Evolutionary conservation across 2,329 filamentous ascomycete species (phyloP), one percentile per base, ranked within the genome.

Genomic region (Arthrobotrys iridis): DNA sequence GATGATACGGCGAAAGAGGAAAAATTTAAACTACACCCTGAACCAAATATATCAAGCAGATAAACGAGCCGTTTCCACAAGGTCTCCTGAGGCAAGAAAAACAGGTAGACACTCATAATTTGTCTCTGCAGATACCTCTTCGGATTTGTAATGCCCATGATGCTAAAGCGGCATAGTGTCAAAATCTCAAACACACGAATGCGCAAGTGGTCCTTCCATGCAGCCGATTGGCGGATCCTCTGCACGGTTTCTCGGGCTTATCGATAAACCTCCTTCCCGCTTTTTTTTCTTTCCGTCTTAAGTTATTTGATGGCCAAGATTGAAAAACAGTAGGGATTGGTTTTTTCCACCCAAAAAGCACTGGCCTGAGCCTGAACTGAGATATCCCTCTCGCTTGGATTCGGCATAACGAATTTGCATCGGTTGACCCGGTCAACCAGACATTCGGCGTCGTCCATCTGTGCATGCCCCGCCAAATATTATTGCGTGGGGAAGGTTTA

Each of bases 351-450:
- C 50, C 28, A 28, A 55, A 41, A 24, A 41, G 45, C 60, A 43
- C 50, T 40, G 50, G 11, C 45, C 35, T 26, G 45, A 65, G 45
- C 45, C 26, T 28, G 40, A 48, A 26, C 41, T 48, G 58, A 37
- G 59, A 64, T 64, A 45, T 40, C 24, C 41, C 41, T 41, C 48
- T 60, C 68, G 68, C 68, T 73, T 73, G 60, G 68, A 73, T 65
- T 73, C 68, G 68, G 68, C 68, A 73, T 67, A 57, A 24, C 45
- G 60, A 60, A 40, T 37, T 58, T 60, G 35, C 43, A 45, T 57
- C 41, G 18, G 43, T 64, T 30, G 43, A 50, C 45, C 59, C 40
- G 30, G 50, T 50, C 35, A 43, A 50, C 35, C 46, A 26, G 26
- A 20, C 24, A 45, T 46, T 50, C 58, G 66, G 66, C 37, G 24